A percentile compares a stretch with the other conserved stretches of the same genome.
These are phyloP conservation scores for Moringa oleifera DNA, from an alignment of 345 rosid genomes.

Conservation along the genomic window DNA sequence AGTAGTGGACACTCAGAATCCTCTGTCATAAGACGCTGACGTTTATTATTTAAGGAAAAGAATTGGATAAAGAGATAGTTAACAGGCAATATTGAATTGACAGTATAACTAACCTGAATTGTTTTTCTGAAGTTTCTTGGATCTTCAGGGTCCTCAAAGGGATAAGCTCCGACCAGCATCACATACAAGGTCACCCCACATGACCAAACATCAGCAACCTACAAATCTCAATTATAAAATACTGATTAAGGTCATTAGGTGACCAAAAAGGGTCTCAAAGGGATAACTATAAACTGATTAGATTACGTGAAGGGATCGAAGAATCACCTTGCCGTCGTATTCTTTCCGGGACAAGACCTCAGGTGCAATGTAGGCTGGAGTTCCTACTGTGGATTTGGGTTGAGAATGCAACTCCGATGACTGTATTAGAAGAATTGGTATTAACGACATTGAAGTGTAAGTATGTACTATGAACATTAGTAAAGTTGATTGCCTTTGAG, in stretches of 20 bases:
- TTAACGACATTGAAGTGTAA: neutral
- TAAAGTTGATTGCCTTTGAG: constrained; percentile 47
- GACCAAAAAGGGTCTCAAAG: constrained; percentile 1
- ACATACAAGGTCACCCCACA: constrained; percentile 85
- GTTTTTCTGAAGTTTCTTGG: constrained; percentile 74
- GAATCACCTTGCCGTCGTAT: constrained; percentile 75
- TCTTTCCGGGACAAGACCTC: constrained; percentile 71
- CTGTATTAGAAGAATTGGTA: no score
- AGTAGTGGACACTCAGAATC: constrained; percentile 78
- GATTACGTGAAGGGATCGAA: neutral
- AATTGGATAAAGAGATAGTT: no score
- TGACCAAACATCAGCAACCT: constrained; percentile 91
- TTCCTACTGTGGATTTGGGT: constrained; percentile 95
- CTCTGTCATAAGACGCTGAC: constrained; percentile 43
- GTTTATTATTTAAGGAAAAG: no score
- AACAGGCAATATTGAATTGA: no score
- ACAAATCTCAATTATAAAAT: neutral
- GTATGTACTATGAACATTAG: no score
- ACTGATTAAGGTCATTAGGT: neutral
- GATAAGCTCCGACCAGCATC: constrained; percentile 86
- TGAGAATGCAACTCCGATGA: constrained; percentile 87
- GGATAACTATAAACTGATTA: neutral
- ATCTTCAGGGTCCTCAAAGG: constrained; percentile 77
- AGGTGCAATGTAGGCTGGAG: constrained; percentile 91
- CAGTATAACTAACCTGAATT: constrained; percentile 39